Base-by-base conservation (phyloP, 331 rosid species). In the Dryas integrifolia region DNA sequence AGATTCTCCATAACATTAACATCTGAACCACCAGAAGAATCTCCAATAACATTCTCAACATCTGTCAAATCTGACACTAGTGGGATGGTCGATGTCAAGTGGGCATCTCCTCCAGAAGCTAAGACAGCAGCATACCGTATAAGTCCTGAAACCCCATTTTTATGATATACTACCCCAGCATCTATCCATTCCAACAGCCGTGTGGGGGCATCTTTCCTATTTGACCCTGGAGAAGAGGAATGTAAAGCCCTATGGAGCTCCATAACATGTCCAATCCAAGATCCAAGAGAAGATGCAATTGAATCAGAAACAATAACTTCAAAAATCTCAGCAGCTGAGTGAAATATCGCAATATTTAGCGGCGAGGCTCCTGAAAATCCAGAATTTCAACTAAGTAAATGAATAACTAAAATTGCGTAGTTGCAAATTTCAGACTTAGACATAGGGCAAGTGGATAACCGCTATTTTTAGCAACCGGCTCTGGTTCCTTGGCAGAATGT, bases 71-170 rank as follows among this genome's bases (percentile, higher is more conserved):
- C 98, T 35, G 98, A 84, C 70, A 85, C 96, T 76, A 89, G 83
- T 68, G 88, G 76, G 65, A 85, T 85, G 66, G 85, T 84, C 79
- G 93, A 86, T 73, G 81, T 91, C 77, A 90, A 86, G 79, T 91
- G 94, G 43, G 97, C 98, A 84, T 95, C 99, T 70, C 96, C 96
- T 74, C 96, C 99, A 46, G 99, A 91, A 81, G 89, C 97, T 84
- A 95, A 80, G 63, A 88, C 86, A 67, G 99, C 97, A 83, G 96
- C 96, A 79, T 89, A 92, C 58, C 92, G 91, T 44, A 92, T 80
- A 77, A 95, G 92, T 69, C 99, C 96, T 72, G 86, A 75, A 47
- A 88, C 89, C 77, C 99, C 99, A 79, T 88, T 91, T 84, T 89
- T 95, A 78, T 95, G 88, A 82, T 88, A 95, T 61, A 95, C 87